Base-by-base conservation (phyloP, 1,139 yeast species). In the Geotrichum klebahnii region DNA sequence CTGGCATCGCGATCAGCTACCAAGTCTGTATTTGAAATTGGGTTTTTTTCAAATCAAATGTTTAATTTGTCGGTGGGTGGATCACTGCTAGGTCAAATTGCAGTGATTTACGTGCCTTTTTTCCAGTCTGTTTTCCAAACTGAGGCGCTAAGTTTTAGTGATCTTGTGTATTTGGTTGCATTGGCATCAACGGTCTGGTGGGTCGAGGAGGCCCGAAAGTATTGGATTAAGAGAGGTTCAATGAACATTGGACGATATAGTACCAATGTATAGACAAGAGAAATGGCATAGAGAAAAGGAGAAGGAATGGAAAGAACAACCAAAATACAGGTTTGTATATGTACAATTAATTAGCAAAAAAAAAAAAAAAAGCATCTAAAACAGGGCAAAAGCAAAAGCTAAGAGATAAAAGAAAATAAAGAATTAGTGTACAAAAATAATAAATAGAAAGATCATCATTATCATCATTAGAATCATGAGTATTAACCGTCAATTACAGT, bases 91-190 rank as follows among this genome's bases (percentile, higher is more conserved):
- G 97, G 97, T n/a, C 97, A 92, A 68, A 67, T 90, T 56, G 85
- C 95, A 65, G 97, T 96, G 26, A 83, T 92, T 51, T 92, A 92
- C 65, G 77, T 90, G 43, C 96, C 97, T 53, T 88, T 90, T 63
- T 84, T 92, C 75, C 97, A 92, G 69, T 66, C 79, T 8, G 79
- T 92, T 53, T 92, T 92, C 77, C 97, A 92, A 67, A 92, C 98
- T 3, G 97, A 92, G 68, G 89, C 96, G 0, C 74, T 92, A 53
- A 73, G 77, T 44, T 64, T 88, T 6, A 67, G 75, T 17, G 98
- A 92, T 65, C 69, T 90, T 60, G 45, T 80, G 12, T 80, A 79
- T 58, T 75, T 92, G 63, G 57, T 79, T 2, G 54, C 72, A 10
- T 70, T 90, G 47, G 79, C 96, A 48, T 84, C 95, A 63, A 71